phyloP scores from a whole-genome alignment of 2,329 filamentous ascomycete species.

The Aspergillus fumigatiaffinis region DNA sequence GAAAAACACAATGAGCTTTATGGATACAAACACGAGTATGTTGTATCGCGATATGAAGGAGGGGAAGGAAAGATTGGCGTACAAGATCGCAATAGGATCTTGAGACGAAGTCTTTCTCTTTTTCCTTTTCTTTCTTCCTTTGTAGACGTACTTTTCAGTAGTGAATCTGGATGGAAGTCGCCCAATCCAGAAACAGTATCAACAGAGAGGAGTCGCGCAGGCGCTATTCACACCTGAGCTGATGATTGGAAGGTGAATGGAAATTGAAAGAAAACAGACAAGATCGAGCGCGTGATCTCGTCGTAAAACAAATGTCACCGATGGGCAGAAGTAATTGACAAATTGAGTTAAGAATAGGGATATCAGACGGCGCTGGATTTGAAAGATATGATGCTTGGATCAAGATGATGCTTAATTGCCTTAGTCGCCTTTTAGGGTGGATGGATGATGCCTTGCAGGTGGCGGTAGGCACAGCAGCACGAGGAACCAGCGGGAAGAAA shows the following conservation, averaged over 20 bases:
- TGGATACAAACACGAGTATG: constrained; percentile 13
- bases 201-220: background rate
- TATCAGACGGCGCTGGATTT: constrained; percentile 18
- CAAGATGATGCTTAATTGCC: constrained; percentile 35
- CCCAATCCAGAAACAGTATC: constrained; percentile 1
- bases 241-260: background rate
- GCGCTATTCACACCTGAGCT: background rate
- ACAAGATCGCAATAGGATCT: constrained; percentile 4
- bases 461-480: constrained; percentile 31
- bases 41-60: constrained; percentile 9
- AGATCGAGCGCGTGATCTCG: constrained; percentile 6
- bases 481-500: constrained; percentile 30
- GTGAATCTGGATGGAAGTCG: constrained; percentile 4
- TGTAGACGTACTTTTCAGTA: constrained; percentile 19
- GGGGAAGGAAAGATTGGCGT: constrained; percentile 10
- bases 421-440: constrained; percentile 35
- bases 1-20: constrained; percentile 27
- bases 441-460: constrained; percentile 36
- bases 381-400: constrained; percentile 15
- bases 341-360: background rate
- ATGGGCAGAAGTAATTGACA: background rate
- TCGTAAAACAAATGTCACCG: constrained; percentile 1
- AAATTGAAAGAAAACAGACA: constrained; percentile 6
- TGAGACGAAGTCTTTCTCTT: background rate
- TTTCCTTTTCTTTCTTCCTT: constrained; percentile 2